A percentile compares a stretch with the other conserved stretches of the same genome.
These are phyloP conservation scores for Neurospora africana DNA, from an alignment of 495 filamentous ascomycete species.

Conservation along the genomic window DNA sequence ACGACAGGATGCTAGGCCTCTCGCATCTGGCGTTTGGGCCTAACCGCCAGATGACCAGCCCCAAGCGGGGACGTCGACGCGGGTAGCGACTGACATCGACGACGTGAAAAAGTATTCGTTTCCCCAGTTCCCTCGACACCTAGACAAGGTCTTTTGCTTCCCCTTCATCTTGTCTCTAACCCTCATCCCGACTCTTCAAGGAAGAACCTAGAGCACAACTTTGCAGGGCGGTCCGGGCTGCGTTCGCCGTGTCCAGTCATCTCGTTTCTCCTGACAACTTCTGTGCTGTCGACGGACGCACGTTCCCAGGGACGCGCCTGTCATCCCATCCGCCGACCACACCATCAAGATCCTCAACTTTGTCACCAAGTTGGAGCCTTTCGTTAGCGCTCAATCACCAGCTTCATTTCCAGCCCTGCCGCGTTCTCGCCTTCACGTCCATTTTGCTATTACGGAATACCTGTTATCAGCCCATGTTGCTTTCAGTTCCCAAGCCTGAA, in stretches of 20 bases:
- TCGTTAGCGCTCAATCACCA: not conserved
- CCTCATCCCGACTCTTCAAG: not conserved
- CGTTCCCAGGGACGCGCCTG: too few species aligned
- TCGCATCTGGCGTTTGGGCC: not conserved
- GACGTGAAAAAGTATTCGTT: not conserved
- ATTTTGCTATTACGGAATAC: not conserved
- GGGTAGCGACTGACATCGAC: not conserved
- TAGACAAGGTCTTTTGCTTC: not conserved
- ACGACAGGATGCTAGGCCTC: not conserved
- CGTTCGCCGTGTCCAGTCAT: not conserved
- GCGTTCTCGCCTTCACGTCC: not conserved
- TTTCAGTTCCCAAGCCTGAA: not conserved
- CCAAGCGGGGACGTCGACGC: not conserved
- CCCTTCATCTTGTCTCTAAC: not conserved
- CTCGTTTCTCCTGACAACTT: not conserved
- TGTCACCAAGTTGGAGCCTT: not conserved
- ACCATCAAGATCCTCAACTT: not conserved
- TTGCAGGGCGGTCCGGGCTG: not conserved
- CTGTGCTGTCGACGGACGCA: not conserved
- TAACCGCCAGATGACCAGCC: not conserved
- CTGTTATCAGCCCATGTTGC: not conserved
- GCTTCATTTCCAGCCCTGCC: not conserved
- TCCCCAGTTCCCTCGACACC: not conserved
- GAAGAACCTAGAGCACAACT: not conserved
- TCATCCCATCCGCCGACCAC: not conserved